A percentile compares a stretch with the other conserved stretches of the same genome.
These are phyloP conservation scores for Anaeromyces robustus DNA, from an alignment of 192 early-diverging fungal genomes.

Conservation along the genomic window DNA sequence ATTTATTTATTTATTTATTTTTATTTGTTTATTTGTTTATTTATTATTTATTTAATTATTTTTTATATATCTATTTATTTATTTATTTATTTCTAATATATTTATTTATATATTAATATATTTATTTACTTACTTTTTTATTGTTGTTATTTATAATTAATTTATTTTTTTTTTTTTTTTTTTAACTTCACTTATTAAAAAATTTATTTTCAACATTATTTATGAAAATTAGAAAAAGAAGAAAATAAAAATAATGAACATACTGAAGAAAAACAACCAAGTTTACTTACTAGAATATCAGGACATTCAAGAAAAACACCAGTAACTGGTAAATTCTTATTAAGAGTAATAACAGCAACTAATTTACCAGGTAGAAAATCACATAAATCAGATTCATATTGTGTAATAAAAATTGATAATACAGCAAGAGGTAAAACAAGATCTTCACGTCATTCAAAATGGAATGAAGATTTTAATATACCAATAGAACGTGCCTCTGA, in stretches of 20 bases:
- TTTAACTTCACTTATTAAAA: too few species aligned
- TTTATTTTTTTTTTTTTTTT: too few species aligned
- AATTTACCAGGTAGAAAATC: conserved; percentile 36
- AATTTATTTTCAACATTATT: too few species aligned
- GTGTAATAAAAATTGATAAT: conserved; percentile 47
- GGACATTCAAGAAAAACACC: neutral
- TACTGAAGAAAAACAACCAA: neutral
- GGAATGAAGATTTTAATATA: conserved; percentile 52
- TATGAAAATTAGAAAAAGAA: too few species aligned
- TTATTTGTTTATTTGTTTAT: too few species aligned
- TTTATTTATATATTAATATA: too few species aligned
- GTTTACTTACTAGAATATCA: neutral
- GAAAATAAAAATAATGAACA: neutral
- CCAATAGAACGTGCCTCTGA: conserved; percentile 81
- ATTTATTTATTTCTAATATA: too few species aligned
- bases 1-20: too few species aligned
- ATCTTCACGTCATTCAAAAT: neutral
- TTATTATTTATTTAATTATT: too few species aligned
- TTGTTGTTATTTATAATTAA: too few species aligned
- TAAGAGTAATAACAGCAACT: conserved; percentile 59
- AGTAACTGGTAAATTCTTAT: neutral
- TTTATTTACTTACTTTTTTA: too few species aligned
- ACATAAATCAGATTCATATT: conserved; percentile 31
- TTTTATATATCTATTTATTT: too few species aligned
- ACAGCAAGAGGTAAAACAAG: neutral